Conservation (phyloP, 2,329 filamentous ascomycete genomes). For the Aspergillus niger region DNA sequence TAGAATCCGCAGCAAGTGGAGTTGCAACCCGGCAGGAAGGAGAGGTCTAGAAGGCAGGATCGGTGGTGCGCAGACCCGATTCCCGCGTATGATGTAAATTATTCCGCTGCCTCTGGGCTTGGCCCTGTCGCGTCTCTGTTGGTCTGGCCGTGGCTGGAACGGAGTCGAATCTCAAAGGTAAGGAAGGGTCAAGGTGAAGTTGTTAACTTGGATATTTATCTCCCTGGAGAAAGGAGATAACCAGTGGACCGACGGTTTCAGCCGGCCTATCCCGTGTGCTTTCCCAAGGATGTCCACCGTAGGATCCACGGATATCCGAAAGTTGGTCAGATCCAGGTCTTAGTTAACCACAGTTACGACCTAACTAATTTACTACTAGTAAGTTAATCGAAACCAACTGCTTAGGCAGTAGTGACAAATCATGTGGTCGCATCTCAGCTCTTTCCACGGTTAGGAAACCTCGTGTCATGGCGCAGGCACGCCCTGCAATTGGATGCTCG, state of each 20-base stretch:
- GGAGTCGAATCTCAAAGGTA: background rate
- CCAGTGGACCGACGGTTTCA: conserved; percentile 17
- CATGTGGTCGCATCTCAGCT: background rate
- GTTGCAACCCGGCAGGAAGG: conserved; percentile 10
- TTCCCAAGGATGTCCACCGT: conserved; percentile 18
- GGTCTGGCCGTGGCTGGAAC: conserved; percentile 13
- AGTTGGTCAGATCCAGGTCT: background rate
- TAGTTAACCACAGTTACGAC: too few relatives aligned
- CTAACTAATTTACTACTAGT: too few relatives aligned
- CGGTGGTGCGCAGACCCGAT: conserved; percentile 11
- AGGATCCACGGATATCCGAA: conserved; percentile 13
- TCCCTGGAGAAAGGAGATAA: conserved; percentile 5
- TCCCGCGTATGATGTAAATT: conserved; percentile 16
- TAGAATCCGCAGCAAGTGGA: conserved; percentile 16
- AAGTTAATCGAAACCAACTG: background rate
- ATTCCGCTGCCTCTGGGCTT: background rate
- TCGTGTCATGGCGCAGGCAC: conserved; percentile 9
- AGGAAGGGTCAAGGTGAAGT: background rate
- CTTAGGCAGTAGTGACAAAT: conserved; percentile 9
- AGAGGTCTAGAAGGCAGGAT: conserved; percentile 14
- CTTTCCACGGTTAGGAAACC: conserved; percentile 6
- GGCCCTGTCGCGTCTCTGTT: background rate
- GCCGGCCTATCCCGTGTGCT: conserved; percentile 15
- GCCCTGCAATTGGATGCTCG: conserved; percentile 1
- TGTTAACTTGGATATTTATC: too few relatives aligned